A percentile compares a stretch with the other conserved stretches of the same genome.
phyloP scores from a whole-genome alignment of 768 basidiomycete species.

The Leccinum subgranulosum region DNA sequence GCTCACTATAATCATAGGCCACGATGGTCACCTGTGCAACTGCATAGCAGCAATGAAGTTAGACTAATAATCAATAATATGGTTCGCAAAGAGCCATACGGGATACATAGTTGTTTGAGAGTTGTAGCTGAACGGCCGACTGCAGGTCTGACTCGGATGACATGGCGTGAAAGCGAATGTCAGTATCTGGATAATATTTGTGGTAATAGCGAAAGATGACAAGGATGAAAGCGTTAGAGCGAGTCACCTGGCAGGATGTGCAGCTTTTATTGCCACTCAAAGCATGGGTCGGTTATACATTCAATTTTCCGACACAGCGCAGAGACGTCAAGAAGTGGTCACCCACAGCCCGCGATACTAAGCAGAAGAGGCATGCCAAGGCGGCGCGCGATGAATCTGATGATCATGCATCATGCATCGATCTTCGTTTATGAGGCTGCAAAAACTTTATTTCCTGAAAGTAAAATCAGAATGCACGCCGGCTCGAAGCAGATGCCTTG shows the following conservation, averaged over 20 bases:
- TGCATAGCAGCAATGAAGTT: neutral
- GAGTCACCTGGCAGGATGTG: neutral
- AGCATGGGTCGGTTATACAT: no score
- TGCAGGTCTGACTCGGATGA: neutral
- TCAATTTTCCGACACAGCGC: no score
- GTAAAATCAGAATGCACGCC: no score
- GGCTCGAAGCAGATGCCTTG: no score
- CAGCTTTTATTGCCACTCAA: neutral
- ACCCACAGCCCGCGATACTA: no score
- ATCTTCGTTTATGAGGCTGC: no score
- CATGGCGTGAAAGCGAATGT: neutral
- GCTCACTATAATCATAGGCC: neutral
- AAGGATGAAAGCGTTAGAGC: neutral
- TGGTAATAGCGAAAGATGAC: neutral
- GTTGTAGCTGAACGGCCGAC: neutral
- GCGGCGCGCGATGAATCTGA: no score
- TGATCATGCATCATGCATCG: no score
- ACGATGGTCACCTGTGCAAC: neutral
- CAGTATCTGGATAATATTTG: neutral
- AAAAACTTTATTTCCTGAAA: no score
- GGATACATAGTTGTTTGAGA: neutral
- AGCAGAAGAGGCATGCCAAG: no score
- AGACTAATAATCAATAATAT: neutral
- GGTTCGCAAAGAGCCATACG: neutral
- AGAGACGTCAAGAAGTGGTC: no score